Evolutionary conservation across 768 basidiomycete genomes (phyloP).

Genomic region (Nidularia sp.): DNA sequence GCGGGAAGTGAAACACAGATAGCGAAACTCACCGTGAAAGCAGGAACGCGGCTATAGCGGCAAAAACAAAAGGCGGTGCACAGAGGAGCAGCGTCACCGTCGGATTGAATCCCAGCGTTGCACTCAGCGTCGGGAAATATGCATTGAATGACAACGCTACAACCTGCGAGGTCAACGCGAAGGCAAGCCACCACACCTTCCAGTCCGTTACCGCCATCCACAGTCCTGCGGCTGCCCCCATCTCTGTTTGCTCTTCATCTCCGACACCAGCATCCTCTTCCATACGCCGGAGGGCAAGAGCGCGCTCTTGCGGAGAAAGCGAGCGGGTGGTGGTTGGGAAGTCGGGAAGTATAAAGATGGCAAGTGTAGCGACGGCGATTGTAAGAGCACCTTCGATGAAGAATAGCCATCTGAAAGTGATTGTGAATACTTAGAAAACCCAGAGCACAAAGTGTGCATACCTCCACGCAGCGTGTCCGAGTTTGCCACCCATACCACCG

Average conservation of each 20-base stretch:
- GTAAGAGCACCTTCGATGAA: constrained; percentile 69
- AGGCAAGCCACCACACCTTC: constrained; percentile 81
- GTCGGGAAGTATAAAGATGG: constrained; percentile 74
- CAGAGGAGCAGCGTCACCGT: constrained; percentile 73
- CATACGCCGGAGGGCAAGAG: constrained; percentile 62
- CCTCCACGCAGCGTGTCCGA: constrained; percentile 80
- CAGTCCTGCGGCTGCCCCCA: constrained; percentile 43
- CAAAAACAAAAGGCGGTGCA: constrained; percentile 77
- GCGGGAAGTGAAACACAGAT: constrained; percentile 7
- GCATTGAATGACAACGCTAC: constrained; percentile 73
- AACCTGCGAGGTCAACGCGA: constrained; percentile 57
- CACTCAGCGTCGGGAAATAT: constrained; percentile 74
- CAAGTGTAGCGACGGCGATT: constrained; percentile 45
- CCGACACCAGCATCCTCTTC: constrained; percentile 58
- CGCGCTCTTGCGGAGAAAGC: constrained; percentile 58
- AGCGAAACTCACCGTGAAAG: constrained; percentile 34
- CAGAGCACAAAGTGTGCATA: no score
- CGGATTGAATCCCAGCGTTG: constrained; percentile 63
- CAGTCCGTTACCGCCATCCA: constrained; percentile 66
- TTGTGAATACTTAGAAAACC: not conserved
- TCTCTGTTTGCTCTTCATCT: constrained; percentile 41
- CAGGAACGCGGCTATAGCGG: constrained; percentile 54
- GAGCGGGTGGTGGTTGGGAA: constrained; percentile 70
- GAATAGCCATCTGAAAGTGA: constrained; percentile 67
- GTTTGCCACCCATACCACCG: constrained; percentile 66